Evolutionary conservation across 164 flowering plant species (phyloP).

Genomic region (Berberis thunbergii): DNA sequence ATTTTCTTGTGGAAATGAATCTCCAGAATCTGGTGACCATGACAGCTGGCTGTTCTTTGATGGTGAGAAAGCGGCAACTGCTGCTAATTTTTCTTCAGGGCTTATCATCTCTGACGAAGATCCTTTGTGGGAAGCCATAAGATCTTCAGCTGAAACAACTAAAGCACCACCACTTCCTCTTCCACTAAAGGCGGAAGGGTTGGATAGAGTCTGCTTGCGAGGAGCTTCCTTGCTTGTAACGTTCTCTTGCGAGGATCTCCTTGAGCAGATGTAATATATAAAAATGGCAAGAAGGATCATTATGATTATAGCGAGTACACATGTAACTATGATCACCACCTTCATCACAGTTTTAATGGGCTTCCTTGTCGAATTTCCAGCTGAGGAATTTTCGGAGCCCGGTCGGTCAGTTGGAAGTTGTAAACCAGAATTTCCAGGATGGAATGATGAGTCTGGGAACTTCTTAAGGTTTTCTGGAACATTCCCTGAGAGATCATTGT

Average conservation of each 20-base stretch:
- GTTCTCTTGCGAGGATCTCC: conserved; percentile 22
- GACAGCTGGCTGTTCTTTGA: conserved; percentile 60
- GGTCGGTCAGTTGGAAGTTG: conserved; percentile 47
- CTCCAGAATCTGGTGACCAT: conserved; percentile 93
- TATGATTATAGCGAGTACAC: conserved; percentile 49
- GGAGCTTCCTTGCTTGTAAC: conserved; percentile 28
- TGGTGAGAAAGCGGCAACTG: conserved; percentile 57
- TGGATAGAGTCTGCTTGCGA: conserved; percentile 16
- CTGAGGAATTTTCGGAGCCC: conserved; percentile 27
- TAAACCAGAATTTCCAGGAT: conserved; percentile 65
- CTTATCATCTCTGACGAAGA: conserved; percentile 67
- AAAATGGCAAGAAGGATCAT: conserved; percentile 59
- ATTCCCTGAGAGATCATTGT: conserved; percentile 77
- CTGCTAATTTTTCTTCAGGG: conserved; percentile 59
- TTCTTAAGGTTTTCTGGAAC: conserved; percentile 73
- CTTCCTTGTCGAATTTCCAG: conserved; percentile 27
- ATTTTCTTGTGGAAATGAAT: conserved; percentile 55
- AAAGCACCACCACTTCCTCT: conserved; percentile 40
- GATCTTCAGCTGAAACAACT: conserved; percentile 74
- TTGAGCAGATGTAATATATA: conserved; percentile 48
- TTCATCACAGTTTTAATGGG: conserved; percentile 46
- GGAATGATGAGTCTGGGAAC: conserved; percentile 77
- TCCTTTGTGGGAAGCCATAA: conserved; percentile 58
- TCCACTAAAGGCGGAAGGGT: conserved; percentile 37
- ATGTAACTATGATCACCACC: conserved; percentile 53